Conservation (phyloP, 1,139 yeast species). For the Blastobotrys indianensis region DNA sequence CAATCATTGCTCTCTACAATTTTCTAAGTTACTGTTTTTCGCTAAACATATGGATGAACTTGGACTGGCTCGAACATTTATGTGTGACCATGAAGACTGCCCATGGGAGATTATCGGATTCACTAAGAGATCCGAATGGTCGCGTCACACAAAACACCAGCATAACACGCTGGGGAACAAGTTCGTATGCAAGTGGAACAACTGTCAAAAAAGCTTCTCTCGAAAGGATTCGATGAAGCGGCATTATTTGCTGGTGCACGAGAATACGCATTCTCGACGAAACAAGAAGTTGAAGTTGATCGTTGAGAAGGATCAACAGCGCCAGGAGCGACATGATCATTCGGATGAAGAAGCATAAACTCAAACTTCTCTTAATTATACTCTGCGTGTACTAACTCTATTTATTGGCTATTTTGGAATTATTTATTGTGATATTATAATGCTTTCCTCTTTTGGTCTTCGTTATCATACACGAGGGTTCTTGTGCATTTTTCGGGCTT, state of each 20-base stretch:
- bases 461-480: too few relatives aligned
- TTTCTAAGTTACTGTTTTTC: conserved; percentile 38
- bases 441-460: too few relatives aligned
- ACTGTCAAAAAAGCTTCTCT: conserved; percentile 50
- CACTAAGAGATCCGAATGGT: conserved; percentile 52
- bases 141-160: conserved; percentile 55
- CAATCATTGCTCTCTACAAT: conserved; percentile 44
- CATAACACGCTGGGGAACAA: conserved; percentile 33
- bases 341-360: too few relatives aligned
- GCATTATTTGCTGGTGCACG: conserved; percentile 21
- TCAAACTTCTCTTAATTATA: too few relatives aligned
- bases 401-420: too few relatives aligned
- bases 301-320: conserved; percentile 5
- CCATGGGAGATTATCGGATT: conserved; percentile 60
- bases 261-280: conserved; percentile 7
- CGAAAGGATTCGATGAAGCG: conserved; percentile 36
- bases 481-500: too few relatives aligned
- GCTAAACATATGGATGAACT: conserved; percentile 45
- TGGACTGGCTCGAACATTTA: conserved; percentile 39
- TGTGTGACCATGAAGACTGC: conserved; percentile 51
- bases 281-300: conserved; percentile 5
- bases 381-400: too few relatives aligned
- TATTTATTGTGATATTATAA: too few relatives aligned
- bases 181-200: conserved; percentile 32
- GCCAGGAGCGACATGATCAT: neutral